Base-by-base conservation (phyloP, 192 early-diverging fungal species). In the Backusella macrospora region DNA sequence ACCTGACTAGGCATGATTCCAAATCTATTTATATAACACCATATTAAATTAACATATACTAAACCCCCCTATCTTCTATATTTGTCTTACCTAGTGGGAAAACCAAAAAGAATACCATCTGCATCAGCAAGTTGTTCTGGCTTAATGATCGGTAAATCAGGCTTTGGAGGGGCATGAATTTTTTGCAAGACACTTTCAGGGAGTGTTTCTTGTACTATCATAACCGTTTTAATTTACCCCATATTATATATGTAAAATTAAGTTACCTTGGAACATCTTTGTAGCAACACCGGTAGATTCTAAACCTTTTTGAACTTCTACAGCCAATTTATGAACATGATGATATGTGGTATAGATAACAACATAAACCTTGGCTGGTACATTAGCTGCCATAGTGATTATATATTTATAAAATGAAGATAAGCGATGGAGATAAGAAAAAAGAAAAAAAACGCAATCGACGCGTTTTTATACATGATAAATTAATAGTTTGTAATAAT, bases 291-390 rank as follows among this genome's bases (percentile, higher is more conserved):
- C 80, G 21, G 71, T 59, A 48, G 82, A 84, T 71, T 90, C 76
- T 44, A 92, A 80, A n/a, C 94, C 94, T 73, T 86, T 85, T 79
- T 92, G 82, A 43, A 94, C 72, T 15, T 83, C 83, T 71, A 91
- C 76, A 64, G 91, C 92, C n/a, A 96, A 78, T 18, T 78, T 88
- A 73, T 89, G 84, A 79, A 94, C 79, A 85, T 96, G 94, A 55
- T 89, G 89, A 74, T 89, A 91, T 21, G 73, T 29, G 10, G 76
- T 18, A 29, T 81, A 78, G 14, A 74, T 71, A 15, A 81, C 73
- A 44, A 81, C 77, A 21, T 78, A 81, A 45, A 81, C 73, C 42
- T 73, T 81, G 26, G 73, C 68, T 38, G 70, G 65, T 3, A 21
- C 52, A 1, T 34, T 34, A 7, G 39, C 39, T 21, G 65, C 43